phyloP scores from a whole-genome alignment of 805 yeast genomes.

The Spathaspora hagerdaliae region DNA sequence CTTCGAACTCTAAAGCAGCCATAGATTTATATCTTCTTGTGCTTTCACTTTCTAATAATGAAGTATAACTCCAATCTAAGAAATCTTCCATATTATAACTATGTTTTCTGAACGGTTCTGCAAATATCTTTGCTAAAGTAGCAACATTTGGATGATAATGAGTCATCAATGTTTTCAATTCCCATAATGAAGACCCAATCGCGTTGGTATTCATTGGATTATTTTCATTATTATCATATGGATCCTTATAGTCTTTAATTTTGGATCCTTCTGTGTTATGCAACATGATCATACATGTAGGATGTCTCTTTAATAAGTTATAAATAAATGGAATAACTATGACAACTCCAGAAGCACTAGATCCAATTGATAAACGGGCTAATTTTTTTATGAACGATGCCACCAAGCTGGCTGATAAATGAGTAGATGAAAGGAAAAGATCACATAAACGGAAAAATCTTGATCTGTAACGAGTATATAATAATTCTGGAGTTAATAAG shows the following conservation, averaged over 20 bases:
- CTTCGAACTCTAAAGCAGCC: constrained; percentile 76
- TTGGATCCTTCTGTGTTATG: constrained; percentile 45
- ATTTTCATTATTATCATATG: constrained; percentile 56
- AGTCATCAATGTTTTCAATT: constrained; percentile 67
- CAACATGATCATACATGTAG: constrained; percentile 86
- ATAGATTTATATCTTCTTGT: constrained; percentile 63
- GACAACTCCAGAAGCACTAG: constrained; percentile 88
- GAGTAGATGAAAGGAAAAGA: constrained; percentile 80
- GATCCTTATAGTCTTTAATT: constrained; percentile 44
- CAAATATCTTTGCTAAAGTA: constrained; percentile 80
- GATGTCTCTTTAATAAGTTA: constrained; percentile 85
- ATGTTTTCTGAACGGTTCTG: constrained; percentile 86
- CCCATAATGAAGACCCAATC: constrained; percentile 87
- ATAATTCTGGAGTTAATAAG: constrained; percentile 66
- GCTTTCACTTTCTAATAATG: constrained; percentile 60
- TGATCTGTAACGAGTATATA: constrained; percentile 77
- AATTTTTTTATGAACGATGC: constrained; percentile 87
- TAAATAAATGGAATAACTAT: constrained; percentile 87
- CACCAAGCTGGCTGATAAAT: constrained; percentile 74
- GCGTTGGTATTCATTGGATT: constrained; percentile 84
- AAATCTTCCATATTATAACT: constrained; percentile 91
- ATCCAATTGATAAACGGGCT: constrained; percentile 66
- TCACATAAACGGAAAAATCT: constrained; percentile 87
- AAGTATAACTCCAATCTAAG: constrained; percentile 80
- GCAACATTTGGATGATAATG: constrained; percentile 97